A percentile compares a stretch with the other conserved stretches of the same genome.
Conservation (phyloP, 768 basidiomycete species). For the Hirschioporus abietinus region DNA sequence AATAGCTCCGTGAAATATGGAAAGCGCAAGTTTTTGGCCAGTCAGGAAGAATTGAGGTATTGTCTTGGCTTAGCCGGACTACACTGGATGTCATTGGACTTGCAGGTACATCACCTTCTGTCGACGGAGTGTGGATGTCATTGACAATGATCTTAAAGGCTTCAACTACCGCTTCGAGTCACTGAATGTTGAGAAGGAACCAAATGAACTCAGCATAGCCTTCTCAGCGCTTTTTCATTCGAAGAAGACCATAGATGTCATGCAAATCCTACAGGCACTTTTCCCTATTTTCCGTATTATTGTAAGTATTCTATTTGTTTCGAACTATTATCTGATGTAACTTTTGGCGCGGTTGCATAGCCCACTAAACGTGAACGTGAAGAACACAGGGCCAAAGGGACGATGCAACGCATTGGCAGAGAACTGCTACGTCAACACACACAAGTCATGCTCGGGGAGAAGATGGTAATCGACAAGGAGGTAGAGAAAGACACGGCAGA, state of each 20-base stretch:
- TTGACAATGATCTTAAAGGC: constrained; percentile 21
- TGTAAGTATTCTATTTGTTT: constrained; percentile 22
- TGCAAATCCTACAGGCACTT: constrained; percentile 28
- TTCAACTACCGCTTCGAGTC: constrained; percentile 34
- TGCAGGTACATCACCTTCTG: constrained; percentile 9
- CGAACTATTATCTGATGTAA: background rate
- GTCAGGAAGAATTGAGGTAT: constrained; percentile 2
- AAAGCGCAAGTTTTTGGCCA: background rate
- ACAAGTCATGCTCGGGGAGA: constrained; percentile 18
- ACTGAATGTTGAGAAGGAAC: constrained; percentile 20
- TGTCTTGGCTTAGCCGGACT: constrained; percentile 8
- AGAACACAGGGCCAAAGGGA: constrained; percentile 26
- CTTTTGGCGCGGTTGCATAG: constrained; percentile 14
- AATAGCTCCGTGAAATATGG: background rate
- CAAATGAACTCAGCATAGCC: constrained; percentile 28
- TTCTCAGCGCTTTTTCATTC: constrained; percentile 26
- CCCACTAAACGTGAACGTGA: constrained; percentile 16
- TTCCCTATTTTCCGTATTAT: constrained; percentile 35
- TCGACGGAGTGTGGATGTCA: background rate
- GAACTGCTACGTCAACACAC: constrained; percentile 30
- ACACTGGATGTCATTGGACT: constrained; percentile 16
- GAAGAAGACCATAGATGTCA: constrained; percentile 12
- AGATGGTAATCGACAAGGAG: constrained; percentile 22
- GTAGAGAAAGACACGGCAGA: constrained; percentile 23
- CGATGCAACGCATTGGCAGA: constrained; percentile 45